Base-by-base conservation (phyloP, 2,329 filamentous ascomycete species). In the Colletotrichum acutatum region DNA sequence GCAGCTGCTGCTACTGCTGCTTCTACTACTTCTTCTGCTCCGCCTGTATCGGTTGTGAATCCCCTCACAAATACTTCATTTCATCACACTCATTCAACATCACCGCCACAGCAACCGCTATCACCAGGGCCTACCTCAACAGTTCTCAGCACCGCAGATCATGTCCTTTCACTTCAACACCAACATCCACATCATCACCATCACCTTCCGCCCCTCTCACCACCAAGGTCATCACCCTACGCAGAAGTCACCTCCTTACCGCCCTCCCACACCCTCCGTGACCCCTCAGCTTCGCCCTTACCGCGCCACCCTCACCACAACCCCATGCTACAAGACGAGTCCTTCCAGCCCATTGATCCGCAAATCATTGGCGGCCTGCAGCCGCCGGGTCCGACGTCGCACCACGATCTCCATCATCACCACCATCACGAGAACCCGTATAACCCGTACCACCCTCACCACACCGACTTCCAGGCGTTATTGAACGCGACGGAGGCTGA, bases 261-360 rank as follows among this genome's bases (percentile, higher is more conserved):
- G 74, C 86, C 78, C 77, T 86, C 80, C 66, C 84, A 78, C 79
- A 82, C 78, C 76, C 82, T 76, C 62, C 81, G 79, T 26, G 71
- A 80, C 56, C 76, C 79, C 16, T 67, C 76, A 62, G 77, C 78
- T 69, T 64, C 68, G 4, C 74, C 75, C 1, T 65, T 78, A 49
- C 77, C 78, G 1, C 78, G 79, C 53, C 75, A 75, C 22, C 78
- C 81, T 28, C 80, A 79, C 19, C 81, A 84, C 59, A 80, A 82
- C 59, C 77, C 80, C 71, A 76, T 81, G 77, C 72, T 83, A 14
- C 81, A 83, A 19, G 80, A 76, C 42, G 78, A 77, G 19, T 74
- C 72, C 8, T 88, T 87, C 77, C 87, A 89, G 66, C 89, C 88
- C 30, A 90, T 90, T 78, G 88, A 90, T 77, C 88, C 89, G n/a